Percentiles rank a stretch among this genome's conserved stretches.
phyloP scores from a whole-genome alignment of 2,329 filamentous ascomycete species.

The Elsinoe perseae region DNA sequence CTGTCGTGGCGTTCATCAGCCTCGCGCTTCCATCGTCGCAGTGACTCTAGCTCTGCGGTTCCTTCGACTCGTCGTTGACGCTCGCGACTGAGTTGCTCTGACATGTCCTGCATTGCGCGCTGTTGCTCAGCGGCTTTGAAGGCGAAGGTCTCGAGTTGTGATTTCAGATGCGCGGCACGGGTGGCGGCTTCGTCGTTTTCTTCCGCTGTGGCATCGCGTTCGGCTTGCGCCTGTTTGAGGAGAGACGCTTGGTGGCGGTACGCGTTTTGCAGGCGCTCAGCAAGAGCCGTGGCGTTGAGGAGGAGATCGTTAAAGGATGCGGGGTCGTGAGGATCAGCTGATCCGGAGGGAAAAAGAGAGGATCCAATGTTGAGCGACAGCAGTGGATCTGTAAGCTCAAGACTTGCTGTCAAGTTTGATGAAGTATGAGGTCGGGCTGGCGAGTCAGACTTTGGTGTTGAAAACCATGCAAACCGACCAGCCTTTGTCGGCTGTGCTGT shows the following conservation, averaged over 20 bases:
- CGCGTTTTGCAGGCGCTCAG: slow-evolving; percentile 48
- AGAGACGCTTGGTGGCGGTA: slow-evolving; percentile 47
- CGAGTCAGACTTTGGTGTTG: slow-evolving; percentile 19
- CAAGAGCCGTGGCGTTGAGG: slow-evolving; percentile 47
- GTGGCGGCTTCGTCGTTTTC: slow-evolving; percentile 55
- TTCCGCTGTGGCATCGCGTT: slow-evolving; percentile 51
- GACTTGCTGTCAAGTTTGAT: slow-evolving; percentile 6
- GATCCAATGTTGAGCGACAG: slow-evolving; percentile 47
- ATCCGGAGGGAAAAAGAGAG: slow-evolving; percentile 47
- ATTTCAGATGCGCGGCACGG: slow-evolving; percentile 50
- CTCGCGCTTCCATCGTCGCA: slow-evolving; percentile 14
- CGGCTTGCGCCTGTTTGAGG: slow-evolving; percentile 45
- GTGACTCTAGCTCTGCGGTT: slow-evolving; percentile 31
- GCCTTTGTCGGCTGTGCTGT: slow-evolving; percentile 5
- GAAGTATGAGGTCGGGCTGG: slow-evolving; percentile 15
- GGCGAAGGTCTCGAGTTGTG: slow-evolving; percentile 54
- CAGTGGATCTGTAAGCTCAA: slow-evolving; percentile 40
- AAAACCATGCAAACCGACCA: slow-evolving; percentile 27
- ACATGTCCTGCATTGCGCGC: slow-evolving; percentile 46
- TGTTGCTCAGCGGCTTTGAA: slow-evolving; percentile 49
- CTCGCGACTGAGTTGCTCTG: slow-evolving; percentile 41
- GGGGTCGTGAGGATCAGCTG: slow-evolving; percentile 42
- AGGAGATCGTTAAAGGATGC: slow-evolving; percentile 51
- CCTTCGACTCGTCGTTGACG: slow-evolving; percentile 33
- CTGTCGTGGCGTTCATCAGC: slow-evolving; percentile 19